These are phyloP conservation scores for Trichomonas gallinae DNA, from an alignment of 208 protist species.

Conservation along the genomic window DNA sequence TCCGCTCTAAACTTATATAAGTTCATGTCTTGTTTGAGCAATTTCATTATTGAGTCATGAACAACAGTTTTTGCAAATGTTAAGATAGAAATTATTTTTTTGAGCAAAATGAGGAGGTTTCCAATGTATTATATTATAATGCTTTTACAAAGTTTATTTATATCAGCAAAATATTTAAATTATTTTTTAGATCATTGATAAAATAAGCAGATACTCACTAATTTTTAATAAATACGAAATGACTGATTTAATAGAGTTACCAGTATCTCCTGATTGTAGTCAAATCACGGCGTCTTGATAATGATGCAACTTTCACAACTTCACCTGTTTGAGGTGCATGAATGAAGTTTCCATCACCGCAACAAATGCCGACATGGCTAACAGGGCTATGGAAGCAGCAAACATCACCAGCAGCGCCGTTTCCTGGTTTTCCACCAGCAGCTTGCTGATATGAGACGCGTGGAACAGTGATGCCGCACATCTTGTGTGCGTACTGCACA, in stretches of 20 bases:
- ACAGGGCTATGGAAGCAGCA: neutral
- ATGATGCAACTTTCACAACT: neutral
- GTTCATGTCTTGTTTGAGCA: too few species aligned
- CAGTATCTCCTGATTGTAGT: neutral
- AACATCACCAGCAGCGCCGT: neutral
- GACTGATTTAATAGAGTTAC: neutral
- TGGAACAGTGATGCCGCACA: neutral
- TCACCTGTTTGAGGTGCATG: neutral
- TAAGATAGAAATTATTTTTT: too few species aligned
- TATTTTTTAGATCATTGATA: neutral
- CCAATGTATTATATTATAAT: too few species aligned
- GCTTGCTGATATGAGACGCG: neutral
- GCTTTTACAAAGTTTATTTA: too few species aligned
- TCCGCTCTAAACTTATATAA: too few species aligned
- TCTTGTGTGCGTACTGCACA: neutral
- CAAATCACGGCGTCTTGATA: too few species aligned
- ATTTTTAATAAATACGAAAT: neutral
- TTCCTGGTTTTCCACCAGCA: neutral
- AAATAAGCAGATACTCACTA: neutral
- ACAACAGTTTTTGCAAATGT: too few species aligned
- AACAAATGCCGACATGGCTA: neutral
- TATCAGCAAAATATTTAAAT: too few species aligned
- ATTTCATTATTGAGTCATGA: too few species aligned
- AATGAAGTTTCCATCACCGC: neutral
- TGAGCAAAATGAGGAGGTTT: too few species aligned